Conservation (phyloP, 2,329 filamentous ascomycete genomes). For the Curvularia hawaiiensis region DNA sequence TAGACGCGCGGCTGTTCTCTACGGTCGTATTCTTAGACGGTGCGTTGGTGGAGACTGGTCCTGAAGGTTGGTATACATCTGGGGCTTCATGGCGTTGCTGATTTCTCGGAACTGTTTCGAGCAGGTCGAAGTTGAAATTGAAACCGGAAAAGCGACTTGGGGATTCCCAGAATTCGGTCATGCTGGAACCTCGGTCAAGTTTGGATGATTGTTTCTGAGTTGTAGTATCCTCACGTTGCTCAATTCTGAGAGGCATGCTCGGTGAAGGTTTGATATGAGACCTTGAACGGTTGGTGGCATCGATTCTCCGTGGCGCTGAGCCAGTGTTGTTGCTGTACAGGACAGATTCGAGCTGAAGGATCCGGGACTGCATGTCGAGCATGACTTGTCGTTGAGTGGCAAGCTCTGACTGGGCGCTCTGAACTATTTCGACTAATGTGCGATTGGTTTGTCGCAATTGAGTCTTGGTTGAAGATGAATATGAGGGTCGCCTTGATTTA, state of each 20-base stretch:
- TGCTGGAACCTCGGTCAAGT: conserved; percentile 33
- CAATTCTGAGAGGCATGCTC: conserved; percentile 20
- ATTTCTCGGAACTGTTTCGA: conserved; percentile 10
- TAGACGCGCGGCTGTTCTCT: neutral
- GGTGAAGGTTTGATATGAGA: conserved; percentile 16
- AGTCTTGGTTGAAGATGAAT: conserved; percentile 33
- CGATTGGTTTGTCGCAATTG: conserved; percentile 33
- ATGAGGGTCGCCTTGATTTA: conserved; percentile 29
- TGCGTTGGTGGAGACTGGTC: neutral
- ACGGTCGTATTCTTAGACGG: neutral
- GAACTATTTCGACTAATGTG: conserved; percentile 35
- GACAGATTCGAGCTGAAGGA: conserved; percentile 33
- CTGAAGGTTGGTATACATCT: conserved; percentile 27
- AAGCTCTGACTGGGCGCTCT: conserved; percentile 37
- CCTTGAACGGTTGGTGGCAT: neutral
- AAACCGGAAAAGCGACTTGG: conserved; percentile 35
- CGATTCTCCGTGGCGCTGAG: neutral
- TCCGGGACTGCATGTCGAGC: conserved; percentile 36
- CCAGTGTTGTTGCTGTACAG: conserved; percentile 5
- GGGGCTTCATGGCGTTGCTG: conserved; percentile 11
- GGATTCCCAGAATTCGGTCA: conserved; percentile 33
- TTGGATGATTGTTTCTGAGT: conserved; percentile 33
- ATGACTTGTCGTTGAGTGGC: conserved; percentile 32
- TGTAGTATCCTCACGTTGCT: conserved; percentile 34
- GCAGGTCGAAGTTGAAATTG: conserved; percentile 31